Percentiles rank a stretch among this genome's conserved stretches.
Evolutionary conservation across 2,329 filamentous ascomycete species (phyloP).

Genomic region (Metarhizium album): DNA sequence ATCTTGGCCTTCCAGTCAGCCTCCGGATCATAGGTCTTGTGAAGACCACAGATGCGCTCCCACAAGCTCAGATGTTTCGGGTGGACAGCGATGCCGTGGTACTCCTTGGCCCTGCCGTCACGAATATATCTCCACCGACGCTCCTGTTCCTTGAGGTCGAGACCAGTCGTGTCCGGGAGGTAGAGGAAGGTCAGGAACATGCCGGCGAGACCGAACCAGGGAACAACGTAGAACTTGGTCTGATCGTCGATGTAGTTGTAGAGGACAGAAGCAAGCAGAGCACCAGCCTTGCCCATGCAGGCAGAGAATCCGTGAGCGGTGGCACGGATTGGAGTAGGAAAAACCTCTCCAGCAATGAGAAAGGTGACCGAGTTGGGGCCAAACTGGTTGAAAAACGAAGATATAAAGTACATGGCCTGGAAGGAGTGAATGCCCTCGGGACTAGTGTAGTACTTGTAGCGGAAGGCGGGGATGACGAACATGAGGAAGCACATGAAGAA

Average conservation of each 20-base stretch:
- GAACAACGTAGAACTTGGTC: constrained; percentile 82
- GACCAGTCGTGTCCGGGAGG: constrained; percentile 92
- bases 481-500: constrained; percentile 90
- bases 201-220: constrained; percentile 87
- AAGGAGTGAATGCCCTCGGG: constrained; percentile 68
- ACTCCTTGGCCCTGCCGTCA: constrained; percentile 64
- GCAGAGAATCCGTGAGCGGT: constrained; percentile 94
- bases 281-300: constrained; percentile 79
- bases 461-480: constrained; percentile 84
- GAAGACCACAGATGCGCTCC: constrained; percentile 69
- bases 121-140: constrained; percentile 85
- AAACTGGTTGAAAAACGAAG: constrained; percentile 98
- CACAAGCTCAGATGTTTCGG: constrained; percentile 78
- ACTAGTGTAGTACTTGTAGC: constrained; percentile 72
- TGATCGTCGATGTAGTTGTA: constrained; percentile 90
- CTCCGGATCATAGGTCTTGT: constrained; percentile 75
- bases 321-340: constrained; percentile 84
- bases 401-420: constrained; percentile 97
- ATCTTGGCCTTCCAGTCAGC: constrained; percentile 78
- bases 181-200: constrained; percentile 75
- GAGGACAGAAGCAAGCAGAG: constrained; percentile 73
- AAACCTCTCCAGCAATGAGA: constrained; percentile 93
- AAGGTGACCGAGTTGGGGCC: constrained; percentile 95
- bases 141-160: constrained; percentile 96
- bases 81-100: constrained; percentile 90